Conservation (phyloP, 2,329 filamentous ascomycete genomes). For the Seiridium cupressi region DNA sequence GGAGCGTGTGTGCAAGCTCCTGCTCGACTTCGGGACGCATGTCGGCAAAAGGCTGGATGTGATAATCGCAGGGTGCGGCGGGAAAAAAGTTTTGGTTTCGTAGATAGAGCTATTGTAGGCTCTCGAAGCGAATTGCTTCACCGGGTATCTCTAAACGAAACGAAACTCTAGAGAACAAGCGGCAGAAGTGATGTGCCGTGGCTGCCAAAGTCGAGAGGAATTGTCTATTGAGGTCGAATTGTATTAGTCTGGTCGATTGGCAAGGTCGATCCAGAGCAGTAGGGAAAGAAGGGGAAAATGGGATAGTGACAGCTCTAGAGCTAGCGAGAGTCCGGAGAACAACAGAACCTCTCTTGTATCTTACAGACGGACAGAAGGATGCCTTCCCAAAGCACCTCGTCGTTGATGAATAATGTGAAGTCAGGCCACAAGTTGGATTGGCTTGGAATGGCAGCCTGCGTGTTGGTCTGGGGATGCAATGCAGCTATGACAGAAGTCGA, state of each 20-base stretch:
- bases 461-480: slow-evolving; percentile 1
- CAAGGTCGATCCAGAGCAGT: background rate
- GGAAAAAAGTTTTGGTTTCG: slow-evolving; percentile 7
- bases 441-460: background rate
- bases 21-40: slow-evolving; percentile 99
- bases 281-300: background rate
- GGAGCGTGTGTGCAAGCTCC: slow-evolving; percentile 95
- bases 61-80: slow-evolving; percentile 10
- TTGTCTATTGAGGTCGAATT: background rate
- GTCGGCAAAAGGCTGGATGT: slow-evolving; percentile 16
- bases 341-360: background rate
- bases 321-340: background rate
- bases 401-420: background rate
- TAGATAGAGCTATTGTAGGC: background rate
- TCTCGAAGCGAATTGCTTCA: slow-evolving; percentile 6
- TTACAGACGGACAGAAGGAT: background rate
- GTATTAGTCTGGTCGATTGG: background rate
- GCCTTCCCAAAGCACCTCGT: slow-evolving; percentile 3
- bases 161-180: slow-evolving; percentile 1
- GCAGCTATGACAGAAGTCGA: slow-evolving; percentile 2
- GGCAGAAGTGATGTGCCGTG: background rate
- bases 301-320: background rate
- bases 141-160: slow-evolving; percentile 8
- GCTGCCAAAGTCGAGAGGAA: background rate
- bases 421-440: background rate